Evolutionary conservation across 331 rosid genomes (phyloP).

Genomic region (Rosa hybrid): DNA sequence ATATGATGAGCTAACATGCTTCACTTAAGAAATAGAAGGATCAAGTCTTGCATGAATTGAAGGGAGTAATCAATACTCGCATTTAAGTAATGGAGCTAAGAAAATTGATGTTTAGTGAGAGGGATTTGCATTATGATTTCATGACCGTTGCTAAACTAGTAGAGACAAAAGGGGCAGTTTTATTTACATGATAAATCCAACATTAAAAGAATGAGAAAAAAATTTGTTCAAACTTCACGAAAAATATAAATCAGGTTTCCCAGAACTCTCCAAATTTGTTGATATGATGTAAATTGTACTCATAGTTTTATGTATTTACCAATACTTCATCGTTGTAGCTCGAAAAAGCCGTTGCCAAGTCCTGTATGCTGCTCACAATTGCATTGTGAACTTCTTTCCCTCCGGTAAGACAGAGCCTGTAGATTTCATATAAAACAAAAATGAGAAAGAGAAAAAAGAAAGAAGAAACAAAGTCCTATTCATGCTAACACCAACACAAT

Average conservation of each 20-base stretch:
- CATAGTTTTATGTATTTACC: slow-evolving; percentile 45
- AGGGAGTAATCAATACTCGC: background rate
- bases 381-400: slow-evolving; percentile 96
- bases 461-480: background rate
- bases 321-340: slow-evolving; percentile 90
- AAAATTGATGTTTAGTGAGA: background rate
- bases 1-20: background rate
- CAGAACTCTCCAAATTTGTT: slow-evolving; percentile 1
- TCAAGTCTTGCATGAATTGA: background rate
- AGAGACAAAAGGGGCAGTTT: background rate
- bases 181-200: background rate
- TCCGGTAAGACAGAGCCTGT: slow-evolving; percentile 87
- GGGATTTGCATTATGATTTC: background rate
- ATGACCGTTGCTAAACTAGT: background rate
- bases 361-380: slow-evolving; percentile 89
- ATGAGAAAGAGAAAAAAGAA: background rate
- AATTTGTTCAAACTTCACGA: background rate
- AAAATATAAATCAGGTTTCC: background rate
- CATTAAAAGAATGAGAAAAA: background rate
- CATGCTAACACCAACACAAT: background rate
- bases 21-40: background rate
- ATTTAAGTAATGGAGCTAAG: background rate
- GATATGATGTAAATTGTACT: background rate
- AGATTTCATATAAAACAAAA: slow-evolving; percentile 16
- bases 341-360: slow-evolving; percentile 79